Conservation (phyloP, 164 flowering plant genomes). For the Stephania cephalantha region DNA sequence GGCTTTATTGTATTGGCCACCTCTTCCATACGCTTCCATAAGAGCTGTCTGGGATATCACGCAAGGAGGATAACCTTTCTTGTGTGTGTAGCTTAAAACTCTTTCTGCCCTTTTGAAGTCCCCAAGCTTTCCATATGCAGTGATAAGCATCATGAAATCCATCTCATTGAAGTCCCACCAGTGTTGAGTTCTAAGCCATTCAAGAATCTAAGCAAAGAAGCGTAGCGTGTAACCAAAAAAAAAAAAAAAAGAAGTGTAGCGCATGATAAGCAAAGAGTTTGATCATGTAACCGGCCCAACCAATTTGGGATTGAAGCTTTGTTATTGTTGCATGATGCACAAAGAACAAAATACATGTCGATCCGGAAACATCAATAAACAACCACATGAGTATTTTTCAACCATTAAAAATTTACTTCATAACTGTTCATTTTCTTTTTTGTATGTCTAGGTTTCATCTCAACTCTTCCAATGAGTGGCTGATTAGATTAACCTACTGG, state of each 20-base stretch:
- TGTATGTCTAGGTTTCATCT: background rate
- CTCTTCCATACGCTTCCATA: conserved; percentile 97
- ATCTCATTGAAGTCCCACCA: conserved; percentile 95
- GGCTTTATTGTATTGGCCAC: conserved; percentile 69
- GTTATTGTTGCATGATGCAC: no score
- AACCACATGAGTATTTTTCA: background rate
- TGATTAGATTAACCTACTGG: background rate
- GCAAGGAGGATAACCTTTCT: conserved; percentile 67
- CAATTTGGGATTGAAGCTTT: no score
- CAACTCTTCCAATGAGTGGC: background rate
- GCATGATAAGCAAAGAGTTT: background rate
- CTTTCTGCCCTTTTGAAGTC: conserved; percentile 72
- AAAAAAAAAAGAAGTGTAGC: conserved; percentile 4
- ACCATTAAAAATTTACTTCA: background rate
- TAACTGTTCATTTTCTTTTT: background rate
- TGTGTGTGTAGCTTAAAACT: conserved; percentile 58
- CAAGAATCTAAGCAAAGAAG: conserved; percentile 56
- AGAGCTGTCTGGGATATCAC: conserved; percentile 87
- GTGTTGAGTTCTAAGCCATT: conserved; percentile 84
- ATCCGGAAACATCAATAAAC: background rate
- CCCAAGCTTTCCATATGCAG: conserved; percentile 90
- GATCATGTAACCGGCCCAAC: no score
- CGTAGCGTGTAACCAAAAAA: background rate
- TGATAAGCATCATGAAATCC: conserved; percentile 91
- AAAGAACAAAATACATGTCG: background rate